A percentile compares a stretch with the other conserved stretches of the same genome.
phyloP scores from a whole-genome alignment of 139 green algal genomes.

The Chlamydomonas sphaeroides region DNA sequence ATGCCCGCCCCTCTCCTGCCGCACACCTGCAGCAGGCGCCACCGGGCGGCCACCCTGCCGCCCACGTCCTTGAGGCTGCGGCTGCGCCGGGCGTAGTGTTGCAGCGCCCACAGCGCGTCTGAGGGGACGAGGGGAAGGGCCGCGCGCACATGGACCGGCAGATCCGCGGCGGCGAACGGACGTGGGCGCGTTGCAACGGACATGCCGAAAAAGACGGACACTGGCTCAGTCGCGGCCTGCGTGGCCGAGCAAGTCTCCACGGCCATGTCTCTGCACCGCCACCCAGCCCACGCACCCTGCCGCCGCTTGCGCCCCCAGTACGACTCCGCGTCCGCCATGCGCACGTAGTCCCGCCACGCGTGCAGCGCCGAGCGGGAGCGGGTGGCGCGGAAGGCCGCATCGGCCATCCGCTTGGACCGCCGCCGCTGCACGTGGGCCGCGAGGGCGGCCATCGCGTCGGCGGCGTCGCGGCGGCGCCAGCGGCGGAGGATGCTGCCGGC shows the following conservation, averaged over 20 bases:
- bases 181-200: too few relatives aligned
- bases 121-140: too few relatives aligned
- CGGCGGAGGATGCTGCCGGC: constrained; percentile 1
- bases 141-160: too few relatives aligned
- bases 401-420: constrained; percentile 36
- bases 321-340: constrained; percentile 17
- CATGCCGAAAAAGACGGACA: too few relatives aligned
- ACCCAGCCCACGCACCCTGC: constrained; percentile 11
- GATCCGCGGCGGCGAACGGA: too few relatives aligned
- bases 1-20: too few relatives aligned
- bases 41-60: constrained; percentile 25
- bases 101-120: constrained; percentile 3
- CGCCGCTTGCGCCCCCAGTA: constrained; percentile 50
- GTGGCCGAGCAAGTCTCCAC: too few relatives aligned
- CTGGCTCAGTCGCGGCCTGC: too few relatives aligned
- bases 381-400: not conserved
- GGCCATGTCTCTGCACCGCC: too few relatives aligned
- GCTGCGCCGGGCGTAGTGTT: not conserved
- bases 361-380: not conserved
- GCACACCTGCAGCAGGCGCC: constrained; percentile 33
- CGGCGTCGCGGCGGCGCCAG: constrained; percentile 13
- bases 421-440: constrained; percentile 1
- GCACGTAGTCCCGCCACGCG: constrained; percentile 27
- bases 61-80: not conserved
- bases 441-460: constrained; percentile 4